Evolutionary conservation across 2,329 filamentous ascomycete genomes (phyloP).

Genomic region (Zasmidium citrigriseum): DNA sequence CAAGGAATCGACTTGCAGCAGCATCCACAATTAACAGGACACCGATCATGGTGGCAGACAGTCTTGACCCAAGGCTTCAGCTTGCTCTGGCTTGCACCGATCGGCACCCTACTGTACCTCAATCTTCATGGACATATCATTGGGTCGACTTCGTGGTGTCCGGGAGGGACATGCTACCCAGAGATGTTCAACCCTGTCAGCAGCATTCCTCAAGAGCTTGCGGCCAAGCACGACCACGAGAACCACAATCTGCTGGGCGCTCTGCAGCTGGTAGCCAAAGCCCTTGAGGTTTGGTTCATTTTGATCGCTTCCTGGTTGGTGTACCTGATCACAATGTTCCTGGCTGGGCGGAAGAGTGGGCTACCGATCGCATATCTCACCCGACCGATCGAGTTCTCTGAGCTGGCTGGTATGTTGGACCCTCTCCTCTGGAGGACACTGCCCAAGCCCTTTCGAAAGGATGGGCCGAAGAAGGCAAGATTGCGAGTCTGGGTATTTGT

Average conservation of each 20-base stretch:
- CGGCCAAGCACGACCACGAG: background rate
- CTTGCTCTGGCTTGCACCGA: slow-evolving; percentile 32
- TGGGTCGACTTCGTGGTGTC: slow-evolving; percentile 34
- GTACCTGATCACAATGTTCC: slow-evolving; percentile 25
- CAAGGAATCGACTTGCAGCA: background rate
- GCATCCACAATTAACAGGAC: background rate
- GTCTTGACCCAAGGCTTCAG: slow-evolving; percentile 19
- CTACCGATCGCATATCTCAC: slow-evolving; percentile 28
- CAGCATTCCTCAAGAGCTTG: background rate
- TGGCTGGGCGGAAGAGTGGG: slow-evolving; percentile 21
- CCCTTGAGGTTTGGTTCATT: slow-evolving; percentile 31
- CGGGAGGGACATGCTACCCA: slow-evolving; percentile 19
- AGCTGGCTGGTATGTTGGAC: slow-evolving; percentile 25
- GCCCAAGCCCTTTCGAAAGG: slow-evolving; percentile 1
- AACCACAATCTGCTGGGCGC: slow-evolving; percentile 20
- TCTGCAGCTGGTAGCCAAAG: slow-evolving; percentile 30
- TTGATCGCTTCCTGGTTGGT: slow-evolving; percentile 27
- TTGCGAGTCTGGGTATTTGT: slow-evolving; percentile 20
- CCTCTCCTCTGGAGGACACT: slow-evolving; percentile 19
- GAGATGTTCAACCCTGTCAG: slow-evolving; percentile 7
- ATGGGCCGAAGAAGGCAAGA: slow-evolving; percentile 5
- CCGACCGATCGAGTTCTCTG: slow-evolving; percentile 25
- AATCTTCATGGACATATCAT: slow-evolving; percentile 30
- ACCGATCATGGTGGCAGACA: slow-evolving; percentile 2
- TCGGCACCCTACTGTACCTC: slow-evolving; percentile 28